phyloP scores from a whole-genome alignment of 2,329 filamentous ascomycete species.

The Diatrype stigma region DNA sequence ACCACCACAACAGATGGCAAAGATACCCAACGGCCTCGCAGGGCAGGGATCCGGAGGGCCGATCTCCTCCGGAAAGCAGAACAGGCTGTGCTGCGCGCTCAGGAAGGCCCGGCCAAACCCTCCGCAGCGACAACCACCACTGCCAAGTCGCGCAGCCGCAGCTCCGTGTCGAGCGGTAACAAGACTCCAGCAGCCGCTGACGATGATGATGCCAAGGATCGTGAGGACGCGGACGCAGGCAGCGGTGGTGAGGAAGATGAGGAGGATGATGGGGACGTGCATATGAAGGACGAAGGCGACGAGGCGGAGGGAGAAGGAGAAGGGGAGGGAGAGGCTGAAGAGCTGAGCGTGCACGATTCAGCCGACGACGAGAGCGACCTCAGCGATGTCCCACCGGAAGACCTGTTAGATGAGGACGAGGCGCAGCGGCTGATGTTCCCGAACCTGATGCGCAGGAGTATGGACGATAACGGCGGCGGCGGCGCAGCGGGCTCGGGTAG shows the following conservation, averaged over 20 bases:
- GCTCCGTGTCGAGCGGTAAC: conserved; percentile 50
- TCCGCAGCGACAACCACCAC: conserved; percentile 14
- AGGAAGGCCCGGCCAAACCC: conserved; percentile 41
- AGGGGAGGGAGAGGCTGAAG: conserved; percentile 32
- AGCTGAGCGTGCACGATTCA: conserved; percentile 60
- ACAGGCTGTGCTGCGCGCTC: conserved; percentile 47
- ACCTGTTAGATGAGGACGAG: conserved; percentile 47
- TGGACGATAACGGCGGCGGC: conserved; percentile 19
- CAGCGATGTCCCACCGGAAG: conserved; percentile 54
- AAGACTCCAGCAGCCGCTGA: conserved; percentile 35
- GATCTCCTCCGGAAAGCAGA: conserved; percentile 61
- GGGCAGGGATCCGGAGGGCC: conserved; percentile 45
- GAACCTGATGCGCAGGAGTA: conserved; percentile 37
- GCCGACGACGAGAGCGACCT: conserved; percentile 68
- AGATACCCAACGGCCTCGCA: conserved; percentile 37
- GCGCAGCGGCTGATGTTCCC: conserved; percentile 51
- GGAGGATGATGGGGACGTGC: conserved; percentile 29
- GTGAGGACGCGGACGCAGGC: conserved; percentile 23
- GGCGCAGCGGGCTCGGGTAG: conserved; percentile 15
- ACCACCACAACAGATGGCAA: conserved; percentile 19
- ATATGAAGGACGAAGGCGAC: conserved; percentile 4
- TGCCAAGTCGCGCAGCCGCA: conserved; percentile 45
- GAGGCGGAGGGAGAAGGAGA: conserved; percentile 33
- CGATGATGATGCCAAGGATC: conserved; percentile 14
- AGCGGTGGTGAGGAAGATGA: conserved; percentile 29